Evolutionary conservation across 2,329 filamentous ascomycete genomes (phyloP), one percentile per base, ranked within the genome.

Genomic region (Pseudophaeomoniella oleicola): DNA sequence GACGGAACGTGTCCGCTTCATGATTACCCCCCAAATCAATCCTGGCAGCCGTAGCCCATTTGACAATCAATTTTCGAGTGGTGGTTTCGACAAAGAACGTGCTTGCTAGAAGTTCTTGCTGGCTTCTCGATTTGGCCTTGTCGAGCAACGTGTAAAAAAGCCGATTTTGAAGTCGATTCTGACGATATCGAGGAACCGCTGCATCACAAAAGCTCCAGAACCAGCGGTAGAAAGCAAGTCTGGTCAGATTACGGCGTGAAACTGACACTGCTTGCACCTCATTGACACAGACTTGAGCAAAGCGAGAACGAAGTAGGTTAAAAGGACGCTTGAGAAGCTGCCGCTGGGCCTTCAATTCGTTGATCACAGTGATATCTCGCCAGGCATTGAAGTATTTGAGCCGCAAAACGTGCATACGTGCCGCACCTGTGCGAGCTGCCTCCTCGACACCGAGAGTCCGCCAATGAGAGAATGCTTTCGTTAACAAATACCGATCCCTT

Each of bases 391-490:
- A 84, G 42, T 76, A 78, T 38, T 72, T 71, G 10, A 71, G 73
- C 38, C 78, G 67, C 37, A 90, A 59, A 41, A 87, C 74, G 51
- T 84, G 80, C 42, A 74, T 66, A 42, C 80, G 69, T 14, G 81
- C 83, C 30, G 75, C 66, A 3, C 71, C 72, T 3, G 81, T 83
- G 30, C 73, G 70, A 42, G 75, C 68, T 12, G 75, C 63, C 48
- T 83, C 73, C 11, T 81, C 74, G 4, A 66, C 68, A 9, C 81
- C 69, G 35, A 69, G 64, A 37, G 71, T 68, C 9, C 71, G 70
- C 84, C 84, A 92, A 44, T 80, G 74, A 1, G 66, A 70, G 39
- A 83, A 75, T 2, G 72, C 69, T 51, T 75, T 78, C 3, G 67
- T 71, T 39, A 79, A 55, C 4, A 84, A 62, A 46, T 75, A 79